These are phyloP conservation scores for Colletotrichum tamarilloi DNA, from an alignment of 2,329 filamentous ascomycete genomes.

Conservation along the genomic window DNA sequence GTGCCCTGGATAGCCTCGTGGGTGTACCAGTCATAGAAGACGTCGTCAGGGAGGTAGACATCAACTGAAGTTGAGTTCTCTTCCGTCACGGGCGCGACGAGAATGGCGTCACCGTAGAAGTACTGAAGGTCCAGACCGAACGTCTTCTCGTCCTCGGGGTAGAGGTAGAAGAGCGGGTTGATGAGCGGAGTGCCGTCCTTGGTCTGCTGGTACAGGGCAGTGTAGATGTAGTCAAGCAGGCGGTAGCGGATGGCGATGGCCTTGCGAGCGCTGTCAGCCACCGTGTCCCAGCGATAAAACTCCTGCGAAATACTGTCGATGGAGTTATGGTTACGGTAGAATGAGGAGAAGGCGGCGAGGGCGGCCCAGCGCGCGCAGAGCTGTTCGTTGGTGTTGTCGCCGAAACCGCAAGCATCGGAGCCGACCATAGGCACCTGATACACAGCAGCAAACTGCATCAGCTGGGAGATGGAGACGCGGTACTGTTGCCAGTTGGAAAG, in stretches of 20 bases:
- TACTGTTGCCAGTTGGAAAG: conserved; percentile 66
- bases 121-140: conserved; percentile 61
- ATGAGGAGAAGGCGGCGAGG: conserved; percentile 76
- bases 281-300: conserved; percentile 75
- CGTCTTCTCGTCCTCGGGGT: conserved; percentile 63
- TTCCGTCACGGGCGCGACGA: conserved; percentile 61
- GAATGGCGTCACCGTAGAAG: conserved; percentile 59
- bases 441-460: conserved; percentile 55
- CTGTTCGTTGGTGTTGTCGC: conserved; percentile 68
- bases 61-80: conserved; percentile 56
- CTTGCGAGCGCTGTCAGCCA: conserved; percentile 72
- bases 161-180: conserved; percentile 78
- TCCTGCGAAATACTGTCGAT: conserved; percentile 63
- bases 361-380: conserved; percentile 77
- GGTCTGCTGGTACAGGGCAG: conserved; percentile 71
- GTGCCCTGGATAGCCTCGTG: conserved; percentile 41
- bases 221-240: conserved; percentile 87
- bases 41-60: conserved; percentile 61
- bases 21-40: conserved; percentile 66
- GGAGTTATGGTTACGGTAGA: conserved; percentile 77
- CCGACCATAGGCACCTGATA: conserved; percentile 78
- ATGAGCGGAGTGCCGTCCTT: conserved; percentile 72
- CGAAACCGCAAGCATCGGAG: conserved; percentile 83
- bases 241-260: conserved; percentile 80
- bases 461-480: conserved; percentile 43